Conservation (phyloP, 1,284 basidiomycete species). For the Trametes polyzona region DNA sequence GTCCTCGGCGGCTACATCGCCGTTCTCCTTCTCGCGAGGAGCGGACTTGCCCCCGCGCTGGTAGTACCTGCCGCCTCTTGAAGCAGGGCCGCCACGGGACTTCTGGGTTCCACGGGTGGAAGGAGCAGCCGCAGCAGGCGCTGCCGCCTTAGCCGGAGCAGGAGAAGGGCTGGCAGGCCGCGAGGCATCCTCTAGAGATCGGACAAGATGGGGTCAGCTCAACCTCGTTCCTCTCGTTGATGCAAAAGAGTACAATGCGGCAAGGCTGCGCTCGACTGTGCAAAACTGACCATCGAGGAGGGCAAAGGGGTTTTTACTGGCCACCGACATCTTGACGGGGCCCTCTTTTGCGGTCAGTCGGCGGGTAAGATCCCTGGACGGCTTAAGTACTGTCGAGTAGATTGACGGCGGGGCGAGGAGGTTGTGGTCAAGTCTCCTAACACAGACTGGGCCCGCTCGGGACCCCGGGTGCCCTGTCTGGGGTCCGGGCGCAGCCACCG, state of each 20-base stretch:
- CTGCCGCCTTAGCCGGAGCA: conserved; percentile 37
- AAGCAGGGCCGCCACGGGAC: conserved; percentile 61
- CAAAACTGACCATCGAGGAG: conserved; percentile 67
- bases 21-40: conserved; percentile 39
- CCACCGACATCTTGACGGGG: conserved; percentile 86
- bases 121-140: conserved; percentile 48
- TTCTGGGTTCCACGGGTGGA: conserved; percentile 40
- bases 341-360: conserved; percentile 53
- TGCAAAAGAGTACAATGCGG: not conserved
- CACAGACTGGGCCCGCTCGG: conserved; percentile 11
- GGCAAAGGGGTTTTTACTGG: conserved; percentile 81
- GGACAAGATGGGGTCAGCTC: not conserved
- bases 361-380: conserved; percentile 35
- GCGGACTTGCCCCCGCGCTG: conserved; percentile 58
- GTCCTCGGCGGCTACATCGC: conserved; percentile 45
- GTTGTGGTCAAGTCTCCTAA: conserved; percentile 13
- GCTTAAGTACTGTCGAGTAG: conserved; percentile 30
- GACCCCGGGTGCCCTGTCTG: conserved; percentile 33
- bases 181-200: conserved; percentile 43
- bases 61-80: conserved; percentile 78
- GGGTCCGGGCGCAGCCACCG: conserved; percentile 39
- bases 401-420: conserved; percentile 29
- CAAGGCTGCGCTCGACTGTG: conserved; percentile 3
- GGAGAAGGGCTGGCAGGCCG: conserved; percentile 46
- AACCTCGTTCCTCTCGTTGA: not conserved